Evolutionary conservation across 139 green algal genomes (phyloP).

Genomic region (Desmodesmus armatus): DNA sequence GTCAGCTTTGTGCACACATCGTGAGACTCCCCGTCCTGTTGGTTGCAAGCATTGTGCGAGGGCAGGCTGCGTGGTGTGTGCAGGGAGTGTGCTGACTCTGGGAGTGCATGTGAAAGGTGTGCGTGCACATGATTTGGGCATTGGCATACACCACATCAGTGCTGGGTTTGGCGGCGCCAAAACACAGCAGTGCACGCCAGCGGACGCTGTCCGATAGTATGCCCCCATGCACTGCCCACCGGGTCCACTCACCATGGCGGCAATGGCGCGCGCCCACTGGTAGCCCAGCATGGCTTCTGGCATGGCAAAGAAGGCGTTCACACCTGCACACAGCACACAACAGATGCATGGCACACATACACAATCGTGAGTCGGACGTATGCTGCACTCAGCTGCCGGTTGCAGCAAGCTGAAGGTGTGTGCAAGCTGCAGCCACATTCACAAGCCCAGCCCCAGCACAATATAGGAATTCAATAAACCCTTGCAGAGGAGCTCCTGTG

Average conservation of each 20-base stretch:
- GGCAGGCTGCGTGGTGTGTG: too few species aligned
- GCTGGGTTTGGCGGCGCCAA: too few species aligned
- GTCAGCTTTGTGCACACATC: background rate
- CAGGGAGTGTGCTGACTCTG: too few species aligned
- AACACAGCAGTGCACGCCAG: background rate
- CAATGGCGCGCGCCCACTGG: slow-evolving; percentile 32
- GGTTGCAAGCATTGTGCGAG: too few species aligned
- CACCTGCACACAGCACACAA: background rate
- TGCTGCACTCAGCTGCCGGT: background rate
- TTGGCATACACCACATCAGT: too few species aligned
- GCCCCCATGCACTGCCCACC: too few species aligned
- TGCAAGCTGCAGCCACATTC: background rate
- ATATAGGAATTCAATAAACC: background rate
- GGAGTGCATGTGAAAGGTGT: too few species aligned
- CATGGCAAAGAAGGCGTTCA: slow-evolving; percentile 39
- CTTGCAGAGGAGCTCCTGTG: background rate
- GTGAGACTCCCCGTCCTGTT: too few species aligned
- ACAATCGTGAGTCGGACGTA: background rate
- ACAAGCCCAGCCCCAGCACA: background rate
- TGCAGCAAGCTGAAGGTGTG: background rate
- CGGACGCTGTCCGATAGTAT: background rate
- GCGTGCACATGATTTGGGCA: too few species aligned
- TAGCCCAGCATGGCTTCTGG: slow-evolving; percentile 29
- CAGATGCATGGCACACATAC: background rate
- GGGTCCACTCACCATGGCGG: too few species aligned